Conservation (phyloP, 2,329 filamentous ascomycete species). For the Blastomyces gilchristii region DNA sequence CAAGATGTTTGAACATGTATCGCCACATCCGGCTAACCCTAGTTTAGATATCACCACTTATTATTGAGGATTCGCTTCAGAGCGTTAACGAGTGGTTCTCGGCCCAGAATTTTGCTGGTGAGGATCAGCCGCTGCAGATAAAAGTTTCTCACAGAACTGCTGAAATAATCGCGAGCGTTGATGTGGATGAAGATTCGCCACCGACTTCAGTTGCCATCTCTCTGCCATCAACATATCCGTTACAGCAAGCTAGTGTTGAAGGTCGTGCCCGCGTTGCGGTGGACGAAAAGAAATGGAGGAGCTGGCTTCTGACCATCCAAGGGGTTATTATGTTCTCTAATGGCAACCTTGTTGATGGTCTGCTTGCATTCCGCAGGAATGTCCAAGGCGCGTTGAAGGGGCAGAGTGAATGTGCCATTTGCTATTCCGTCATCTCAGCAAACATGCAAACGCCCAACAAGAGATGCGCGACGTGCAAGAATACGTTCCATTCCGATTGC, state of each 20-base stretch:
- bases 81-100: slow-evolving; percentile 34
- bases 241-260: slow-evolving; percentile 65
- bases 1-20: slow-evolving; percentile 22
- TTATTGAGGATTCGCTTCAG: slow-evolving; percentile 32
- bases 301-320: slow-evolving; percentile 78
- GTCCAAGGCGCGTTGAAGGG: slow-evolving; percentile 81
- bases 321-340: slow-evolving; percentile 91
- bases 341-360: slow-evolving; percentile 75
- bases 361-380: slow-evolving; percentile 77
- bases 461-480: slow-evolving; percentile 82
- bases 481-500: slow-evolving; percentile 81
- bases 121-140: slow-evolving; percentile 48
- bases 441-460: slow-evolving; percentile 90
- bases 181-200: slow-evolving; percentile 77
- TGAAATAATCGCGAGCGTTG: slow-evolving; percentile 75
- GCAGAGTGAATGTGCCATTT: slow-evolving; percentile 91
- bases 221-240: slow-evolving; percentile 70
- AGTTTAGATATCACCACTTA: slow-evolving; percentile 32
- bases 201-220: slow-evolving; percentile 71
- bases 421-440: slow-evolving; percentile 83
- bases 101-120: slow-evolving; percentile 38
- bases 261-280: slow-evolving; percentile 77
- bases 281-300: slow-evolving; percentile 83
- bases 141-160: slow-evolving; percentile 60
- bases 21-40: not conserved